Evolutionary conservation across 371 early-diverging fungal species (phyloP).

Genomic region (Actinomortierella ambigua): DNA sequence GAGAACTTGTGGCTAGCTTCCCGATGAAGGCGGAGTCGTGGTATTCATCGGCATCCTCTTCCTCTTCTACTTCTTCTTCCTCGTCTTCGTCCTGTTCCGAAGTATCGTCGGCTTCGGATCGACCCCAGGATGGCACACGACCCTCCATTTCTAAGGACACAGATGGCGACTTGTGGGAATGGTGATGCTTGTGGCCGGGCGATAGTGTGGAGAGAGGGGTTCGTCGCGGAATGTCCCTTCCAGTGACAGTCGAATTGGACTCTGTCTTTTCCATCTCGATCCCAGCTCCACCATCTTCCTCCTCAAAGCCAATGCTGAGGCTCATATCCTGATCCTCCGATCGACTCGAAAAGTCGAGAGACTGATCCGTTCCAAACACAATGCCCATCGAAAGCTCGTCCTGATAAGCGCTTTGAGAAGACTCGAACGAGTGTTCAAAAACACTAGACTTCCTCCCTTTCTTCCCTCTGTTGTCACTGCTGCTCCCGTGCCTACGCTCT

Average conservation of each 20-base stretch:
- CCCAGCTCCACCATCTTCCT: conserved; percentile 7
- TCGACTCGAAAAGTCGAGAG: too few relatives aligned
- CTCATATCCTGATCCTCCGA: conserved; percentile 9
- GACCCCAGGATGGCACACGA: conserved; percentile 16
- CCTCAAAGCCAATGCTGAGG: conserved; percentile 1
- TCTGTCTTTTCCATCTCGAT: conserved; percentile 30
- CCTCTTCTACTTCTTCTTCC: conserved; percentile 2
- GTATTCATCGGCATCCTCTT: not conserved
- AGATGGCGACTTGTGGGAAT: conserved; percentile 25
- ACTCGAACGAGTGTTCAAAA: not conserved
- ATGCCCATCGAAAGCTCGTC: conserved; percentile 46
- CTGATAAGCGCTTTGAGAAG: conserved; percentile 2
- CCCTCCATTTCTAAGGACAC: conserved; percentile 28
- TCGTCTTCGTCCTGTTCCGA: conserved; percentile 11
- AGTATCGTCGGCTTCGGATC: conserved; percentile 13
- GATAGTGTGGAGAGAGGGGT: too few relatives aligned
- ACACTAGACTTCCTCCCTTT: not conserved
- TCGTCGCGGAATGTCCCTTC: conserved; percentile 15
- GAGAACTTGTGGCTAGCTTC: conserved; percentile 18
- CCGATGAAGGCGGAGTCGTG: not conserved
- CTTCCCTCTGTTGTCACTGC: too few relatives aligned
- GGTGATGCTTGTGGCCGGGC: not conserved
- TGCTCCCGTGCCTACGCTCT: too few relatives aligned
- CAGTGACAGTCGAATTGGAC: conserved; percentile 31
- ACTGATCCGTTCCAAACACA: conserved; percentile 32